phyloP scores from a whole-genome alignment of 2,329 filamentous ascomycete genomes.

The Ascochyta clinopodiicola region DNA sequence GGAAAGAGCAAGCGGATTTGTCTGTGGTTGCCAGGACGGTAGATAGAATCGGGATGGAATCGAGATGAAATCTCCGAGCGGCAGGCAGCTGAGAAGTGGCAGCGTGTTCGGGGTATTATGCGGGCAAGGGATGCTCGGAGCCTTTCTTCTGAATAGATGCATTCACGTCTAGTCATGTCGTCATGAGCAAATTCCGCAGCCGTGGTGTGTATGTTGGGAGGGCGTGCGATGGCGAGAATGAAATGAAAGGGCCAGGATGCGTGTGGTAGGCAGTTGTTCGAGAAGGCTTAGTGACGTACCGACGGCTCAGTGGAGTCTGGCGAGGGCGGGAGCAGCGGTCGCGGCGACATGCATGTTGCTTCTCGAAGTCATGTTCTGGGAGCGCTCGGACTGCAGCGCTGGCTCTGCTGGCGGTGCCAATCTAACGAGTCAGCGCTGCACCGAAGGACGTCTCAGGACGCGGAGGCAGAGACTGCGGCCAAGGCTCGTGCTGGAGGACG shows the following conservation, averaged over 20 bases:
- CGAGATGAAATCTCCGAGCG: conserved; percentile 12
- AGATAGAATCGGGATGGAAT: neutral
- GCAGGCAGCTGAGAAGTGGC: neutral
- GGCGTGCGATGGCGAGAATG: neutral
- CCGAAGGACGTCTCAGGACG: conserved; percentile 13
- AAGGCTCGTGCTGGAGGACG: neutral
- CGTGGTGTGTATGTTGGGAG: neutral
- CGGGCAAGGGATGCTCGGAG: conserved; percentile 9
- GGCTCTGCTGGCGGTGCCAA: conserved; percentile 13
- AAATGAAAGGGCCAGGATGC: conserved; percentile 16
- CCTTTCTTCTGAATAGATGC: conserved; percentile 1
- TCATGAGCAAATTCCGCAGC: conserved; percentile 13
- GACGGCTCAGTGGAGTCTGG: conserved; percentile 3
- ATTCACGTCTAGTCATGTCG: conserved; percentile 2
- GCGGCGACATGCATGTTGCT: conserved; percentile 13
- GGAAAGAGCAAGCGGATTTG: conserved; percentile 7
- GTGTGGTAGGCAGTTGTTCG: neutral
- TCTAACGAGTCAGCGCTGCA: conserved; percentile 18
- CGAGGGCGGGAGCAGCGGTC: conserved; percentile 7
- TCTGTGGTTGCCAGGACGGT: conserved; percentile 8
- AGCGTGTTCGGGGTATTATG: neutral
- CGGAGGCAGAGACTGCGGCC: conserved; percentile 1
- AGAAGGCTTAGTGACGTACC: conserved; percentile 16
- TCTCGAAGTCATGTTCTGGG: conserved; percentile 7
- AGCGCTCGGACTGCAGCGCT: conserved; percentile 13